Percentiles rank a stretch among this genome's conserved stretches.
Evolutionary conservation across 805 yeast species (phyloP).

Genomic region (Ogataea parapolymorpha): DNA sequence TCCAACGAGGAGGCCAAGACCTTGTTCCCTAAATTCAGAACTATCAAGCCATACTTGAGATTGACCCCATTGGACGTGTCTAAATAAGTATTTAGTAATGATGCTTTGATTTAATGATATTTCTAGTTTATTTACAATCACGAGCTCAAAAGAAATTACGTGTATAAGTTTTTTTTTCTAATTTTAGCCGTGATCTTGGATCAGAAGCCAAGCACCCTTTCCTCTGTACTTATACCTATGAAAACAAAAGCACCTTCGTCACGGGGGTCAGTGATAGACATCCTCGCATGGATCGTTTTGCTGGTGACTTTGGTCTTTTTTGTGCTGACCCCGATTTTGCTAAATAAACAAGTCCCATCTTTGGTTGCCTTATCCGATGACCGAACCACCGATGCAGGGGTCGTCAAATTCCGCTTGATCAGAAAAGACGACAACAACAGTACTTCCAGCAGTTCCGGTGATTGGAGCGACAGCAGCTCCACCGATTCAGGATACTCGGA

Average conservation of each 20-base stretch:
- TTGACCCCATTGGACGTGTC: conserved; percentile 39
- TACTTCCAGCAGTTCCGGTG: not conserved
- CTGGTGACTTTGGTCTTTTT: not conserved
- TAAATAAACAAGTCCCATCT: not conserved
- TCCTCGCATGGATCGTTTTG: not conserved
- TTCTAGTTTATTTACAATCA: not conserved
- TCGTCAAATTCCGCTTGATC: conserved; percentile 4
- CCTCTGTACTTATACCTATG: not conserved
- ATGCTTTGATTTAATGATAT: not conserved
- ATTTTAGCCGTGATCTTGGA: conserved; percentile 8
- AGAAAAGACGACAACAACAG: conserved; percentile 4
- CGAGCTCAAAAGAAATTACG: conserved; percentile 2
- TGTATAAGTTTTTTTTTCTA: conserved; percentile 7
- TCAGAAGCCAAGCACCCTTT: conserved; percentile 2
- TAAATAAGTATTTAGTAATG: conserved; percentile 6
- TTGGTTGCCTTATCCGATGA: not conserved
- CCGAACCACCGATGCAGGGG: not conserved
- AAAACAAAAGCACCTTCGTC: not conserved
- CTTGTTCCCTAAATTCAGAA: conserved; percentile 58
- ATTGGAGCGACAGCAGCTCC: not conserved
- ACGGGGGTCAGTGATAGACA: not conserved
- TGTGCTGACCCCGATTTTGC: not conserved
- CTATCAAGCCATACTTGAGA: conserved; percentile 62
- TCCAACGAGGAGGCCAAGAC: conserved; percentile 57
- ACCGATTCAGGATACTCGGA: not conserved